phyloP scores from a whole-genome alignment of 2,329 filamentous ascomycete species.

The Cytospora piceicola region DNA sequence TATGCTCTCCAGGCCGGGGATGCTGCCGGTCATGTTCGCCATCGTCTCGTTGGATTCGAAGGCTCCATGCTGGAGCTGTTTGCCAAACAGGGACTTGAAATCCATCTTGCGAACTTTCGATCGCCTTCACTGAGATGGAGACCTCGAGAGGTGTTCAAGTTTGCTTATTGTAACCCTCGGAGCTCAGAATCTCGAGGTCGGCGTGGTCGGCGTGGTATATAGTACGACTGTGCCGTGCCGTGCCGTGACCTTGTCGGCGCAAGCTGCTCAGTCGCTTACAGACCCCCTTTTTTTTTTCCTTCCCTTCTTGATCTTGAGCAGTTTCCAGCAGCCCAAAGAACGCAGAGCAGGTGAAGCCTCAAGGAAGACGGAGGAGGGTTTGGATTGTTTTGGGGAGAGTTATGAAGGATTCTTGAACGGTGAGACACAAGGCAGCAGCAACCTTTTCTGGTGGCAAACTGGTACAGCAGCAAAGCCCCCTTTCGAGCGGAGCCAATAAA shows the following conservation, averaged over 20 bases:
- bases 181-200: background rate
- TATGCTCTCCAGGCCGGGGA: constrained; percentile 46
- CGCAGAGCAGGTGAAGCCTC: background rate
- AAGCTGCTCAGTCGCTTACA: background rate
- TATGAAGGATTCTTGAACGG: background rate
- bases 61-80: constrained; percentile 33
- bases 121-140: background rate
- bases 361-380: background rate
- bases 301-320: background rate
- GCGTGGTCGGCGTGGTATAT: no score
- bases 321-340: background rate
- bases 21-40: constrained; percentile 28
- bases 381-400: background rate
- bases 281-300: no score
- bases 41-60: constrained; percentile 33
- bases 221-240: background rate
- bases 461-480: no score
- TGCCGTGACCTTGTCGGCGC: background rate
- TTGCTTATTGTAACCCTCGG: background rate
- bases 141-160: background rate
- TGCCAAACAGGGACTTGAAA: constrained; percentile 33
- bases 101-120: constrained; percentile 33
- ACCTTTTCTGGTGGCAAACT: no score
- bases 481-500: no score
- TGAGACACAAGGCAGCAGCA: no score